These are phyloP conservation scores for Xylariaceae sp. DNA, from an alignment of 2,329 filamentous ascomycete genomes.

Conservation along the genomic window DNA sequence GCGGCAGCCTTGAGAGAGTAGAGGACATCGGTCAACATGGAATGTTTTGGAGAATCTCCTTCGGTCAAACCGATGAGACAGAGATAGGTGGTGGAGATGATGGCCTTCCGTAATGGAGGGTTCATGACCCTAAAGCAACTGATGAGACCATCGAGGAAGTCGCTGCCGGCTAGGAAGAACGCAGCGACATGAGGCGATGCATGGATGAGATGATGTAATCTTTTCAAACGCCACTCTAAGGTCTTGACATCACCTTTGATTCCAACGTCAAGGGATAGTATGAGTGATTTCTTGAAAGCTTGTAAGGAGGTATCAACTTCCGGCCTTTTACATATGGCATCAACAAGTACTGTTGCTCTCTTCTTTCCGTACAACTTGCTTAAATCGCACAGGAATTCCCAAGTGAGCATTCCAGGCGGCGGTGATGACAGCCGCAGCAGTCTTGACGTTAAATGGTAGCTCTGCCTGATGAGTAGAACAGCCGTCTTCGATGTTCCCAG, in stretches of 20 bases:
- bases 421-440: slow-evolving; percentile 45
- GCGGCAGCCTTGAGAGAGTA: slow-evolving; percentile 74
- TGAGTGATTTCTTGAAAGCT: slow-evolving; percentile 58
- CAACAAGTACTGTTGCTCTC: slow-evolving; percentile 48
- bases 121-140: slow-evolving; percentile 62
- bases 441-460: slow-evolving; percentile 61
- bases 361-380: slow-evolving; percentile 64
- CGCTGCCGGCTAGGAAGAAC: slow-evolving; percentile 76
- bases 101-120: slow-evolving; percentile 58
- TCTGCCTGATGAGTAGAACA: slow-evolving; percentile 54
- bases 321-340: slow-evolving; percentile 49
- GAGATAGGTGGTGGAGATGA: slow-evolving; percentile 72
- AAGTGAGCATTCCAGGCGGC: slow-evolving; percentile 51
- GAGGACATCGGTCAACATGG: slow-evolving; percentile 75
- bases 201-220: slow-evolving; percentile 61
- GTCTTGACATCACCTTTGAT: slow-evolving; percentile 51
- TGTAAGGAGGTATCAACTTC: slow-evolving; percentile 52
- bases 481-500: slow-evolving; percentile 34
- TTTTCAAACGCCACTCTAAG: slow-evolving; percentile 52
- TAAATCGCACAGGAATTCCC: slow-evolving; percentile 66
- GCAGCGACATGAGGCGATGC: slow-evolving; percentile 53
- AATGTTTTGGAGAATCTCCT: slow-evolving; percentile 63
- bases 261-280: slow-evolving; percentile 59
- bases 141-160: slow-evolving; percentile 76
- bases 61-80: slow-evolving; percentile 69